A percentile compares a stretch with the other conserved stretches of the same genome.
These are phyloP conservation scores for Macrocystidia cucumis DNA, from an alignment of 1,284 basidiomycete species.

Conservation along the genomic window DNA sequence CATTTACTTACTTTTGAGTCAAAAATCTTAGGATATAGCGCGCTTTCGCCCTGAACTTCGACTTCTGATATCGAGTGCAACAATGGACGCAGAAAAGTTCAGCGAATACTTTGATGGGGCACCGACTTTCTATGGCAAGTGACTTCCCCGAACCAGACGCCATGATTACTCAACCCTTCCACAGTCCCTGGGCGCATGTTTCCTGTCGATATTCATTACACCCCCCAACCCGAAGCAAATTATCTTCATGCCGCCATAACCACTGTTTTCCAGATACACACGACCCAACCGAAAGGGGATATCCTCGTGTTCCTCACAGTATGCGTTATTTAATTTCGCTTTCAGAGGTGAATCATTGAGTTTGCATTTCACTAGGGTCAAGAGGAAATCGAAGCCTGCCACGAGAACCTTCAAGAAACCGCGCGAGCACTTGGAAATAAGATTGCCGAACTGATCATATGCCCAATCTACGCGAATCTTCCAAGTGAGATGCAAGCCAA, in stretches of 20 bases:
- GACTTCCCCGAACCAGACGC: not conserved
- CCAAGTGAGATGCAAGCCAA: conserved; percentile 99
- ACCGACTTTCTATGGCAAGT: conserved; percentile 84
- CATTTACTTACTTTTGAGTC: conserved; percentile 13
- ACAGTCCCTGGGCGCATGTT: conserved; percentile 94
- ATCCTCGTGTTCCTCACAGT: conserved; percentile 96
- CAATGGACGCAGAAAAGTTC: conserved; percentile 94
- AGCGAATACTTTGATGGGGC: conserved; percentile 94
- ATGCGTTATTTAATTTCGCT: conserved; percentile 17
- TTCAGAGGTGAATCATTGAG: conserved; percentile 4
- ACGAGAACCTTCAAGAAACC: conserved; percentile 94
- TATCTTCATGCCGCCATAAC: conserved; percentile 98
- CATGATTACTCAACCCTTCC: conserved; percentile 4
- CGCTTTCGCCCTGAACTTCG: conserved; percentile 90
- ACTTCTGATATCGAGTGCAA: conserved; percentile 92
- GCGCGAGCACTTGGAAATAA: conserved; percentile 93
- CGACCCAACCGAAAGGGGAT: conserved; percentile 97
- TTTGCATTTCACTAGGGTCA: conserved; percentile 58
- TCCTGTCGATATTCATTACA: conserved; percentile 98
- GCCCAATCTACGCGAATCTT: conserved; percentile 97
- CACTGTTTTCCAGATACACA: conserved; percentile 98
- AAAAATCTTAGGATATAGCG: conserved; percentile 87
- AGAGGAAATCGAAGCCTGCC: conserved; percentile 97
- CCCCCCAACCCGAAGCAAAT: conserved; percentile 95
- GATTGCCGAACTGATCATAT: conserved; percentile 90